Conservation (phyloP, 164 flowering plant genomes). For the Liriodendron chinense region DNA sequence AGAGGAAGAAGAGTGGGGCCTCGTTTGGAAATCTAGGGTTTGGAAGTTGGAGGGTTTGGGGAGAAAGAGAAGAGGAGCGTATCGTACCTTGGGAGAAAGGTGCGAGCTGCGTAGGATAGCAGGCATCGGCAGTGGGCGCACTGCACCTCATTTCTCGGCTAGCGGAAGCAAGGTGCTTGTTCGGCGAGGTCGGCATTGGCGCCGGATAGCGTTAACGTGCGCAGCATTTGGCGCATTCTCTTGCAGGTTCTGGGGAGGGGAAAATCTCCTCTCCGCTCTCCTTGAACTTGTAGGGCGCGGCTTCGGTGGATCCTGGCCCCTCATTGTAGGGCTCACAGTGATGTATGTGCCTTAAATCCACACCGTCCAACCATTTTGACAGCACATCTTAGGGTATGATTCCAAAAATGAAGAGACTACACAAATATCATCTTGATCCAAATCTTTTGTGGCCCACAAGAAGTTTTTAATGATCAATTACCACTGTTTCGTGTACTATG, state of each 20-base stretch:
- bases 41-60: not conserved
- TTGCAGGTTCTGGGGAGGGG: not conserved
- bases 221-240: conserved; percentile 7
- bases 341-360: too few species aligned
- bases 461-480: too few species aligned
- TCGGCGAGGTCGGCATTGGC: not conserved
- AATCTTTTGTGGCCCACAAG: too few species aligned
- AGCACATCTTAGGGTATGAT: too few species aligned
- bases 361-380: too few species aligned
- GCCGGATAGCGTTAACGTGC: not conserved
- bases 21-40: conserved; percentile 18
- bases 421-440: too few species aligned
- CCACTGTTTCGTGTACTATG: too few species aligned
- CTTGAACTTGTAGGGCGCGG: too few species aligned
- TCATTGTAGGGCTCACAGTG: too few species aligned
- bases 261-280: not conserved
- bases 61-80: conserved; percentile 3
- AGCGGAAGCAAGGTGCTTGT: too few species aligned
- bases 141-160: not conserved
- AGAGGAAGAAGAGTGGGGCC: conserved; percentile 8
- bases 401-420: too few species aligned
- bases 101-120: conserved; percentile 25
- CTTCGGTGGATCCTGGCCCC: too few species aligned
- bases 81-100: conserved; percentile 19
- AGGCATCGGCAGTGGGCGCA: conserved; percentile 22